Evolutionary conservation across 805 yeast genomes (phyloP), one percentile per base, ranked within the genome.

Genomic region (Candida morakotiae): DNA sequence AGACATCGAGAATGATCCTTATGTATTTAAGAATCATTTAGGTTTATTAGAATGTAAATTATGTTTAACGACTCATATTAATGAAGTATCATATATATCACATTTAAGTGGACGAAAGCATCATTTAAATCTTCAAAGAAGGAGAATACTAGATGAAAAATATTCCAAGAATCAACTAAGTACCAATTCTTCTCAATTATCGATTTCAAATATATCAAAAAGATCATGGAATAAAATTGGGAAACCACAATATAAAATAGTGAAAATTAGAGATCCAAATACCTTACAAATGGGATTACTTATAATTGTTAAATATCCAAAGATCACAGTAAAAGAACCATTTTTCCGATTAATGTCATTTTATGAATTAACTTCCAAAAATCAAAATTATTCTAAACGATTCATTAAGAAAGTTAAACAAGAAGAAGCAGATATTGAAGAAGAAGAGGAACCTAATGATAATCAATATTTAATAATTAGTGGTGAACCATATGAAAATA

Each of bases 401-500:
- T 40, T 35, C 21, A 37, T 33, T 35, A 44, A 17, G 48, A 52
- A 18, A 42, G 5, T 18, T 4, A 33, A 34, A 11, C 18, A 19
- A 9, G 40, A 37, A 2, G 51, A 46, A 8, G 40, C 45, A 16
- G 51, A 45, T 6, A 46, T 44, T 14, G 36, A 35, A 10, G 56
- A 48, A 9, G 53, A 46, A 6, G 20, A 40, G 7, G 55, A 51
- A n/a, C 51, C 60, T 35, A 59, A 64, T 27, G 62, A 67, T 8
- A 78, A 55, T 58, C 94, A 84, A 58, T 89, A 81, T 54, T 49
- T 93, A 45, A 79, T 89, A 9, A 61, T 89, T 0, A 80, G 88
- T n/a, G 93, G 83, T 2, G 96, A 87, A 55, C 97, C 97, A 1
- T 93, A 87, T 56, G 91, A 87, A 43, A 87, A 81, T 41, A 67